Conservation (phyloP, 805 yeast species). For the Yarrowia porcina region DNA sequence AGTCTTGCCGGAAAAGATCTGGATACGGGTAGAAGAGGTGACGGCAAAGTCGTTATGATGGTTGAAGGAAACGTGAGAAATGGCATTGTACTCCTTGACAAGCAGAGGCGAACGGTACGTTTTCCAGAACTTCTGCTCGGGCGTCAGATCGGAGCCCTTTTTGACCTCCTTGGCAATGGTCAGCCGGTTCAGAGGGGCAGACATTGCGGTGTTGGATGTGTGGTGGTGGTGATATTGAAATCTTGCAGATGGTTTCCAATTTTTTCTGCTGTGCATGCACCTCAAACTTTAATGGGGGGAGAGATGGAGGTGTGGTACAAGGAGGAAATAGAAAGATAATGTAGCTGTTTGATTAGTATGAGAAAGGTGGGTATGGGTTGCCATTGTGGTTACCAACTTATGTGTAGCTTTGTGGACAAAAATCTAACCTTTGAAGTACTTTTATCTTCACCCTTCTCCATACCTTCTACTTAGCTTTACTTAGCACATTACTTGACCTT, state of each 20-base stretch:
- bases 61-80: slow-evolving; percentile 81
- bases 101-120: slow-evolving; percentile 80
- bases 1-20: slow-evolving; percentile 89
- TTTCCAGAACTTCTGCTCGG: slow-evolving; percentile 89
- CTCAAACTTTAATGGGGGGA: background rate
- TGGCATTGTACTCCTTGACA: slow-evolving; percentile 90
- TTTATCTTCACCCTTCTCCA: background rate
- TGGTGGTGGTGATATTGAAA: slow-evolving; percentile 24
- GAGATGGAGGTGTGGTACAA: background rate
- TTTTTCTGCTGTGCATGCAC: slow-evolving; percentile 14
- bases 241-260: slow-evolving; percentile 25
- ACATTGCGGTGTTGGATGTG: slow-evolving; percentile 8
- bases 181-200: slow-evolving; percentile 26
- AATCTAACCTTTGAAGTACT: background rate
- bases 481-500: background rate
- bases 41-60: slow-evolving; percentile 77
- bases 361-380: too few species aligned
- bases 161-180: slow-evolving; percentile 23
- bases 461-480: background rate
- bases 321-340: too few species aligned
- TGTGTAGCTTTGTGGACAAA: too few species aligned
- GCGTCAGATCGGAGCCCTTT: slow-evolving; percentile 27
- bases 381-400: too few species aligned
- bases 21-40: slow-evolving; percentile 86
- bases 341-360: too few species aligned